These are phyloP conservation scores for Fusarium nelsonii DNA, from an alignment of 2,329 filamentous ascomycete genomes.

Conservation along the genomic window DNA sequence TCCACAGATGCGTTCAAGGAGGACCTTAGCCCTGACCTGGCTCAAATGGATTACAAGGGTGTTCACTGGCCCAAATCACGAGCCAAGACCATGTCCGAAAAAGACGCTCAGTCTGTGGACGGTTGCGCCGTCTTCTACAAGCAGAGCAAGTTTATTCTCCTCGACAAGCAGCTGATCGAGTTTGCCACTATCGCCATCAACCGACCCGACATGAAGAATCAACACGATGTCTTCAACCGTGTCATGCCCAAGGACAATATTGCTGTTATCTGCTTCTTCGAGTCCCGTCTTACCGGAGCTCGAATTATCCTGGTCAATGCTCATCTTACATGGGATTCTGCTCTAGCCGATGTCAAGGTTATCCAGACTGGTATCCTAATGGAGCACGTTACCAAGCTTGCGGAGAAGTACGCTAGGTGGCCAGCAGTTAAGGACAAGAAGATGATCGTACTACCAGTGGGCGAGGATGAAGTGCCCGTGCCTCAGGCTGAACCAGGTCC, in stretches of 20 bases:
- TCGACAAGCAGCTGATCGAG: conserved; percentile 95
- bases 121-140: conserved; percentile 98
- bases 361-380: conserved; percentile 96
- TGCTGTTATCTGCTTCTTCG: conserved; percentile 89
- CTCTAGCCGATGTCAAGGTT: conserved; percentile 91
- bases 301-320: conserved; percentile 93
- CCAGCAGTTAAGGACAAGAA: conserved; percentile 86
- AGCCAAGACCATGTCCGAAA: conserved; percentile 90
- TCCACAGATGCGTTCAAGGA: conserved; percentile 93
- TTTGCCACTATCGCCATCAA: conserved; percentile 94
- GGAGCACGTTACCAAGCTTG: conserved; percentile 88
- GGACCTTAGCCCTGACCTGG: conserved; percentile 88
- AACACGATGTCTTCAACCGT: conserved; percentile 97
- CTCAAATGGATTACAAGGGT: conserved; percentile 90
- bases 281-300: conserved; percentile 90
- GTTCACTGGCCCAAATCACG: conserved; percentile 92
- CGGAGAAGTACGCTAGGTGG: conserved; percentile 85
- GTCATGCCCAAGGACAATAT: conserved; percentile 99
- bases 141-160: conserved; percentile 89
- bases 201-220: conserved; percentile 94
- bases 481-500: conserved; percentile 76
- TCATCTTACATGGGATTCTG: conserved; percentile 95
- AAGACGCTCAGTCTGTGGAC: conserved; percentile 89
- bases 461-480: conserved; percentile 60
- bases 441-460: conserved; percentile 61